Conservation (phyloP, 75 land plant genomes). For the Pseudotsuga menziesii region DNA sequence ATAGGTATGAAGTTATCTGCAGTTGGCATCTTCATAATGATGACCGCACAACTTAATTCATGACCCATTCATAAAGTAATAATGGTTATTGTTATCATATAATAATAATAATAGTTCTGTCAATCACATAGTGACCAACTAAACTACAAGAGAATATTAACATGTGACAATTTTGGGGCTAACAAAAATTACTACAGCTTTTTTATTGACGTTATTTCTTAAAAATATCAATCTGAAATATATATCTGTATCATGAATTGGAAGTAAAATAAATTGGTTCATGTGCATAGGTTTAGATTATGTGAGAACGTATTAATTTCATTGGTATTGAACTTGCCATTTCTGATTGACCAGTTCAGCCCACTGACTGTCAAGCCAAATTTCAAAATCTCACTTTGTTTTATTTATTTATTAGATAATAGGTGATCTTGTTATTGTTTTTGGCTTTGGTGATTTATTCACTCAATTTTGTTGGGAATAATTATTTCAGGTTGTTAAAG, state of each 20-base stretch:
- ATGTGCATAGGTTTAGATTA: background rate
- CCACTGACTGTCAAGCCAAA: background rate
- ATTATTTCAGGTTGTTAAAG: constrained; percentile 58
- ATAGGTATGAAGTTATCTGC: too few species aligned
- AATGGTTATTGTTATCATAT: too few species aligned
- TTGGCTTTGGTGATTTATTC: background rate
- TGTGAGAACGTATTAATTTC: background rate
- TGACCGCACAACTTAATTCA: too few species aligned
- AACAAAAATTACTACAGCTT: background rate
- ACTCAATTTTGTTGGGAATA: background rate
- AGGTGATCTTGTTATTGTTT: background rate
- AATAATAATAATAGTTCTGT: too few species aligned
- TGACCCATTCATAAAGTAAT: too few species aligned
- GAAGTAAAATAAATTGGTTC: background rate
- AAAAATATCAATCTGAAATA: background rate
- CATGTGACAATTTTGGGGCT: too few species aligned
- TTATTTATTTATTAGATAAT: background rate
- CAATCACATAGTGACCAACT: background rate
- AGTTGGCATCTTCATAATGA: too few species aligned
- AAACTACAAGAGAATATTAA: background rate
- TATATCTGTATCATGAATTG: background rate
- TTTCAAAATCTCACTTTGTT: background rate
- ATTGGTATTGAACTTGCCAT: background rate
- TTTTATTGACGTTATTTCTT: constrained; percentile 1
- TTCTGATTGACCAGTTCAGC: background rate